These are phyloP conservation scores for Trichoderma koningiopsis DNA, from an alignment of 2,329 filamentous ascomycete genomes.

Conservation along the genomic window DNA sequence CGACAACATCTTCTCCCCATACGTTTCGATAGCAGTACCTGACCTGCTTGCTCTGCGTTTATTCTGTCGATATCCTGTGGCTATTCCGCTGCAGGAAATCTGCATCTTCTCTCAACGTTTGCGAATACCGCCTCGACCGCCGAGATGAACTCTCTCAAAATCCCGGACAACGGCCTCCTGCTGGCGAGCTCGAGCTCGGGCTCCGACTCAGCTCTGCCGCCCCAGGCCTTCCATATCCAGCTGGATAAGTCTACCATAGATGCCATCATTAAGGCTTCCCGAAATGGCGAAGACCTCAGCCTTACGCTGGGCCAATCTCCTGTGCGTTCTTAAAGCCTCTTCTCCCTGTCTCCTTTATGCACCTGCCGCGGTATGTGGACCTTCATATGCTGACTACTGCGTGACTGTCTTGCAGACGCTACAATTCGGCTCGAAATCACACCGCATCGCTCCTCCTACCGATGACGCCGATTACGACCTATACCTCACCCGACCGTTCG, in stretches of 20 bases:
- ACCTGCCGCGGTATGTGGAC: not conserved
- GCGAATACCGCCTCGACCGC: conserved; percentile 7
- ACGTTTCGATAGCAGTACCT: not conserved
- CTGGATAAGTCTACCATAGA: conserved; percentile 61
- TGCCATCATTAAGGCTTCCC: conserved; percentile 62
- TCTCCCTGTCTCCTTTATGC: not conserved
- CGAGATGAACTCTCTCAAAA: conserved; percentile 55
- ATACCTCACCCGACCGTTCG: conserved; percentile 56
- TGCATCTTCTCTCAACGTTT: not conserved
- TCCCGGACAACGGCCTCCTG: conserved; percentile 60
- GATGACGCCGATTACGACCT: conserved; percentile 57
- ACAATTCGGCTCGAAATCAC: conserved; percentile 54
- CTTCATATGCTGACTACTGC: conserved; percentile 28
- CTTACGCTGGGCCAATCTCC: conserved; percentile 60
- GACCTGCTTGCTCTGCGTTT: not conserved
- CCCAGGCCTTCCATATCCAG: conserved; percentile 61
- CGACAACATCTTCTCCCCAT: not conserved
- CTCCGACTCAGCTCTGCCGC: conserved; percentile 47
- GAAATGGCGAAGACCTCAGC: conserved; percentile 58
- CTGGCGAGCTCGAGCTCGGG: conserved; percentile 53
- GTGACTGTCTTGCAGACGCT: conserved; percentile 47
- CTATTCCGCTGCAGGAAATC: conserved; percentile 10
- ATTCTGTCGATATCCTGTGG: conserved; percentile 2
- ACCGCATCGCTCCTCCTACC: conserved; percentile 48
- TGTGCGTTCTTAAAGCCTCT: conserved; percentile 49